A percentile compares a stretch with the other conserved stretches of the same genome.
Conservation (phyloP, 176 grass and related monocot genomes). For the Eremochloa ophiuroides region DNA sequence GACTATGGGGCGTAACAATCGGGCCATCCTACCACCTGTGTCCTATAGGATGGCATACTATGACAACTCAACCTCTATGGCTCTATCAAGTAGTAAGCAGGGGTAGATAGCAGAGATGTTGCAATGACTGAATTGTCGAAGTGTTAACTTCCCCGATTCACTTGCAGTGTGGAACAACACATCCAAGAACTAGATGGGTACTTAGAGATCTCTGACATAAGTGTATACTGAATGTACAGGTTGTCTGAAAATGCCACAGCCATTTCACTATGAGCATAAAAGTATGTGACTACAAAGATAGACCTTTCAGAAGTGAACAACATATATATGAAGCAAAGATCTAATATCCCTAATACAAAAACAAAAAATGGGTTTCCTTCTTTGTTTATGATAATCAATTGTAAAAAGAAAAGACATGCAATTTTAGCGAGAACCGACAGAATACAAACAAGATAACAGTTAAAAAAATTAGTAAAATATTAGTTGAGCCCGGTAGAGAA, state of each 20-base stretch:
- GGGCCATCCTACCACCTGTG: not conserved
- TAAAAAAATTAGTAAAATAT: slow-evolving; percentile 6
- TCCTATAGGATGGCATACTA: not conserved
- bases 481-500: slow-evolving; percentile 16
- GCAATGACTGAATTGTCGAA: not conserved
- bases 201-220: not conserved
- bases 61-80: not conserved
- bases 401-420: not conserved
- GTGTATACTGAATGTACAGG: not conserved
- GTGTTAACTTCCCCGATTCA: not conserved
- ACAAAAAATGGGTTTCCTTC: not conserved
- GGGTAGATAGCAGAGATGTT: not conserved
- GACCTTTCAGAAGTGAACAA: not conserved
- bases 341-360: not conserved
- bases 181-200: not conserved
- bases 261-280: not conserved
- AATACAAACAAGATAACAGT: not conserved
- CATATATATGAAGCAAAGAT: not conserved
- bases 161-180: not conserved
- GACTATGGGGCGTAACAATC: not conserved
- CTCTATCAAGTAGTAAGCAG: not conserved
- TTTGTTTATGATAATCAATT: slow-evolving; percentile 17
- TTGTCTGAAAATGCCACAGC: not conserved
- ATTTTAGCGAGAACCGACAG: slow-evolving; percentile 8
- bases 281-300: not conserved